phyloP scores from a whole-genome alignment of 1,284 basidiomycete genomes.

The Cutaneotrichosporon cyanovorans region DNA sequence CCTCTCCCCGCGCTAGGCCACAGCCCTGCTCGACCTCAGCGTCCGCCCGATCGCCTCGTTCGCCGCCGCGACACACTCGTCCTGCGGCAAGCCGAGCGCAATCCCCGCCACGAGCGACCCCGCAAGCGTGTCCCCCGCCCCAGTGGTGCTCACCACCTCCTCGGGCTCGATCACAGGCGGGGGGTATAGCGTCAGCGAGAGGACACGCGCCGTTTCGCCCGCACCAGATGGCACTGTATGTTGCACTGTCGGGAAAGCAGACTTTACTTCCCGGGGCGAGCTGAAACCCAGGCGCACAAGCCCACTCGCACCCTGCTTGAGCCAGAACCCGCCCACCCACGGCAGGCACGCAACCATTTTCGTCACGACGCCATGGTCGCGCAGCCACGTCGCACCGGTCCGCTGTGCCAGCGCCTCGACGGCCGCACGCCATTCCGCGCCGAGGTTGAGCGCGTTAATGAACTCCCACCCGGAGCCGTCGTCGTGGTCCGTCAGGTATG shows the following conservation, averaged over 20 bases:
- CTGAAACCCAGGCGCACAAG: slow-evolving; percentile 45
- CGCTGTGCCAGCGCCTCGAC: slow-evolving; percentile 49
- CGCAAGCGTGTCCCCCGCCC: slow-evolving; percentile 82
- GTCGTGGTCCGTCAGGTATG: slow-evolving; percentile 16
- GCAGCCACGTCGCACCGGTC: slow-evolving; percentile 3
- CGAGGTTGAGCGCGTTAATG: slow-evolving; percentile 58
- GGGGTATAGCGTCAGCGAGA: slow-evolving; percentile 66
- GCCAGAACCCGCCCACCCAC: slow-evolving; percentile 67
- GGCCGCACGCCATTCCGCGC: slow-evolving; percentile 57
- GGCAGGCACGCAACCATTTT: slow-evolving; percentile 73
- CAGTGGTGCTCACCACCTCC: slow-evolving; percentile 68
- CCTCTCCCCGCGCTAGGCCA: slow-evolving; percentile 12
- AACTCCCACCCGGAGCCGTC: slow-evolving; percentile 23
- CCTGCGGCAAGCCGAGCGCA: slow-evolving; percentile 8
- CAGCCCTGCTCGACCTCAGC: slow-evolving; percentile 27
- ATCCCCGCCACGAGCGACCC: slow-evolving; percentile 55
- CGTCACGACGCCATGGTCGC: slow-evolving; percentile 57
- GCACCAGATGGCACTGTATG: slow-evolving; percentile 26
- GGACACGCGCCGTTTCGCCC: slow-evolving; percentile 15
- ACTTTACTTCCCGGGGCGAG: not conserved
- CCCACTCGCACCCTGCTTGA: slow-evolving; percentile 67
- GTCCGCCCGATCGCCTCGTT: slow-evolving; percentile 28
- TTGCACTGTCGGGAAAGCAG: slow-evolving; percentile 24
- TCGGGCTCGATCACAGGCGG: slow-evolving; percentile 49
- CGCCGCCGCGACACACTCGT: slow-evolving; percentile 26